Evolutionary conservation across 2,329 filamentous ascomycete species (phyloP), one percentile per base, ranked within the genome.

Genomic region (Lecanicillium sp.): DNA sequence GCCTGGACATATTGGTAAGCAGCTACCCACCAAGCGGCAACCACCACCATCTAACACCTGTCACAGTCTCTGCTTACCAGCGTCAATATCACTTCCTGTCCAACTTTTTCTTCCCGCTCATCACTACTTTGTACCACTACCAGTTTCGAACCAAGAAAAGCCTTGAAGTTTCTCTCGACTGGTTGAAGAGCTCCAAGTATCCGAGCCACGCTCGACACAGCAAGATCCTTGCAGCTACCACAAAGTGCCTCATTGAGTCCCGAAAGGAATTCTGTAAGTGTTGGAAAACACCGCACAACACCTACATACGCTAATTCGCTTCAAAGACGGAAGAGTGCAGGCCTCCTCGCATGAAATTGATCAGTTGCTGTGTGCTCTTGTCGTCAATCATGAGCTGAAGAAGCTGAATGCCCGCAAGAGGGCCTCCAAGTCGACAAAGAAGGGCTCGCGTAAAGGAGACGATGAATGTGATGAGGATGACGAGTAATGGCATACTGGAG

Each of bases 131-230:
- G 43, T 63, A 64, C 41, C 60, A 63, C 44, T 63, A 60, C 44
- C 60, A 63, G 35, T 64, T 63, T 43, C 53, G 59, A 25, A 63
- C 56, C 32, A 62, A 60, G 46, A 63, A 64, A 50, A 62, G 57
- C 43, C 45, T 64, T 32, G 60, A 64, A 37, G 45, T 63, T 38
- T 57, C 60, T 3, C 46, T 63, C 30, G 59, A 62, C 37, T 63
- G 59, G 57, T 49, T 63, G 27, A 57, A 59, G 40, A 39, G 47
- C n/a, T 45, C 51, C 1, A 41, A 44, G 3, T 56, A 54, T 18
- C 51, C 55, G 4, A 41, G 46, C 32, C 42, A 46, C 29, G 44
- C 52, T 30, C 45, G 45, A 36, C 47, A 53, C n/a, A 50, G 51
- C 46, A 49, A 51, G 42, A 43, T 44, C 8, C 53, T 63, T 25